These are phyloP conservation scores for Pilaira anomala DNA, from an alignment of 192 early-diverging fungal species.

Conservation along the genomic window DNA sequence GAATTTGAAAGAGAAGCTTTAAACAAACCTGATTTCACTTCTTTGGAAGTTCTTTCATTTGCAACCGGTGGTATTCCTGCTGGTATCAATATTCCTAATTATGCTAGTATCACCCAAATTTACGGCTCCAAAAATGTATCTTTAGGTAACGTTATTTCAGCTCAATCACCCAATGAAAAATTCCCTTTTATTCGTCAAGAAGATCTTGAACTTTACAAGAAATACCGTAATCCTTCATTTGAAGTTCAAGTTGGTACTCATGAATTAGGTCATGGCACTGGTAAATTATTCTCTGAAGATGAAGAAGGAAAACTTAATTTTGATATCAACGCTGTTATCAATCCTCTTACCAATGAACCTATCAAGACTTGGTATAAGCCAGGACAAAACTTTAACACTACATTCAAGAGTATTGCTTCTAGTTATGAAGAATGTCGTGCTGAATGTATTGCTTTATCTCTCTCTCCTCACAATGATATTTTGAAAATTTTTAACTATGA, in stretches of 20 bases:
- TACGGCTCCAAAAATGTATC: slow-evolving; percentile 64
- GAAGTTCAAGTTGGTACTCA: slow-evolving; percentile 63
- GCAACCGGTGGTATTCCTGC: slow-evolving; percentile 49
- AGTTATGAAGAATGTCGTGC: slow-evolving; percentile 56
- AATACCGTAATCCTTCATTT: slow-evolving; percentile 42
- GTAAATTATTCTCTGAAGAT: slow-evolving; percentile 54
- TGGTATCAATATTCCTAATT: slow-evolving; percentile 49
- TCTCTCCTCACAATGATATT: slow-evolving; percentile 41
- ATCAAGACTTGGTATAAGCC: slow-evolving; percentile 53
- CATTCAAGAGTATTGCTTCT: slow-evolving; percentile 46
- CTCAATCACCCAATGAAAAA: slow-evolving; percentile 47
- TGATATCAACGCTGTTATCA: slow-evolving; percentile 35
- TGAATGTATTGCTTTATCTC: slow-evolving; percentile 50
- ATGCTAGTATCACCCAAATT: slow-evolving; percentile 39
- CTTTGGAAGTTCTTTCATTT: slow-evolving; percentile 56
- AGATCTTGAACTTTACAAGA: slow-evolving; percentile 44
- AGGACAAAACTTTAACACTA: slow-evolving; percentile 56
- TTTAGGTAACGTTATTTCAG: slow-evolving; percentile 54
- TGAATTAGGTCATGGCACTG: slow-evolving; percentile 62
- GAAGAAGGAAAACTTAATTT: slow-evolving; percentile 52
- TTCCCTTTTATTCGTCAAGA: slow-evolving; percentile 47
- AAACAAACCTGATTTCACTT: slow-evolving; percentile 58
- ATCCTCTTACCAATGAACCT: slow-evolving; percentile 46
- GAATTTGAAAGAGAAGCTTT: slow-evolving; percentile 50
- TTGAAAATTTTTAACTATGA: slow-evolving; percentile 49